Conservation (phyloP, 129 eudicot species). For the Artemisia annua region DNA sequence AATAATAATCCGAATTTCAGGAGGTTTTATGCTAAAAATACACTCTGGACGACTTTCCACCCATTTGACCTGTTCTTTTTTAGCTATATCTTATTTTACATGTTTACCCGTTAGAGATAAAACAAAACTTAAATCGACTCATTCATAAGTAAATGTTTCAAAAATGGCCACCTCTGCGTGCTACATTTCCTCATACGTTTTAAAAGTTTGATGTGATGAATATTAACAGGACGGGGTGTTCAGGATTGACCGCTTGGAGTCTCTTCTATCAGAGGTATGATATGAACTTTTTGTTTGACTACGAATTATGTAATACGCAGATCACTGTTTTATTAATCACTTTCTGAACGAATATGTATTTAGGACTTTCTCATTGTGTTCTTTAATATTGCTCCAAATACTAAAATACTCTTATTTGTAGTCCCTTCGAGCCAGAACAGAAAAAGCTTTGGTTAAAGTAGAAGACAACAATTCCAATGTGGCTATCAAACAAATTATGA, state of each 20-base stretch:
- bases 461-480: conserved; percentile 54
- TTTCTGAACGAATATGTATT: neutral
- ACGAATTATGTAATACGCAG: too few species aligned
- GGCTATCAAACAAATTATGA: conserved; percentile 60
- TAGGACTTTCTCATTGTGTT: neutral
- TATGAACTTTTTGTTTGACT: too few species aligned
- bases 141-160: neutral
- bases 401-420: conserved; percentile 42
- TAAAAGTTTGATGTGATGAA: conserved; percentile 6
- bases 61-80: neutral
- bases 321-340: too few species aligned
- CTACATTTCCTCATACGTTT: conserved; percentile 1
- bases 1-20: neutral
- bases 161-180: neutral
- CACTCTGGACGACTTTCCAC: neutral
- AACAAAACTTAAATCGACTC: neutral
- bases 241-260: conserved; percentile 92
- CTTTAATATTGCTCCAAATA: conserved; percentile 4
- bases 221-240: conserved; percentile 77
- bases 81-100: neutral
- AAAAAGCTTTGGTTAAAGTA: conserved; percentile 46
- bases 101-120: neutral
- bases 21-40: neutral
- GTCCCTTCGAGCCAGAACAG: conserved; percentile 88
- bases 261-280: conserved; percentile 82